phyloP scores from a whole-genome alignment of 768 basidiomycete genomes.

The Pholiota conissans region DNA sequence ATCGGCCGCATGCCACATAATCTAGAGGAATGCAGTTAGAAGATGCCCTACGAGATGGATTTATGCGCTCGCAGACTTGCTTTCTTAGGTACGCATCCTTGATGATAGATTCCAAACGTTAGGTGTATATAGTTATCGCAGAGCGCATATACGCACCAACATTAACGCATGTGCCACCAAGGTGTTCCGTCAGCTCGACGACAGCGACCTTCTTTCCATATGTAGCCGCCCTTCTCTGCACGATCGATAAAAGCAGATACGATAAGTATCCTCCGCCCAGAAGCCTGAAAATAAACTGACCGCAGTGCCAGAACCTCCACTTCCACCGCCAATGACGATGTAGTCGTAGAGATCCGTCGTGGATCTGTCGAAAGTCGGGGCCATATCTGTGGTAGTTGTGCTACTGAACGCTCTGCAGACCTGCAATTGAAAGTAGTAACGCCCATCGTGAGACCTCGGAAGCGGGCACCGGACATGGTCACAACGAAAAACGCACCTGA shows the following conservation, averaged over 20 bases:
- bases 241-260: not conserved
- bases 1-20: conserved; percentile 98
- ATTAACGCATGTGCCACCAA: conserved; percentile 98
- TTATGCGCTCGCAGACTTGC: conserved; percentile 33
- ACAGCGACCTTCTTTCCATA: conserved; percentile 95
- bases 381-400: conserved; percentile 52
- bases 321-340: conserved; percentile 90
- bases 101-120: not conserved
- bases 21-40: conserved; percentile 39
- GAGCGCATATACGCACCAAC: conserved; percentile 63
- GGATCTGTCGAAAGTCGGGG: conserved; percentile 65
- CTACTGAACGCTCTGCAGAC: conserved; percentile 38
- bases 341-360: conserved; percentile 74
- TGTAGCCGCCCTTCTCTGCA: conserved; percentile 82
- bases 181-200: conserved; percentile 69
- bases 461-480: too few relatives aligned
- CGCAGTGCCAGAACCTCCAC: conserved; percentile 87
- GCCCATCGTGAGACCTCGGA: too few relatives aligned
- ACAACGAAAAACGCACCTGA: conserved; percentile 23
- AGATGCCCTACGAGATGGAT: not conserved
- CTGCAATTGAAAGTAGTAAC: not conserved
- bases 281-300: conserved; percentile 42
- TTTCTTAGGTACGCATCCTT: conserved; percentile 98
- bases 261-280: not conserved
- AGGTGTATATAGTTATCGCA: not conserved